phyloP scores from a whole-genome alignment of 2,329 filamentous ascomycete genomes.

The Pseudogymnoascus sp. region DNA sequence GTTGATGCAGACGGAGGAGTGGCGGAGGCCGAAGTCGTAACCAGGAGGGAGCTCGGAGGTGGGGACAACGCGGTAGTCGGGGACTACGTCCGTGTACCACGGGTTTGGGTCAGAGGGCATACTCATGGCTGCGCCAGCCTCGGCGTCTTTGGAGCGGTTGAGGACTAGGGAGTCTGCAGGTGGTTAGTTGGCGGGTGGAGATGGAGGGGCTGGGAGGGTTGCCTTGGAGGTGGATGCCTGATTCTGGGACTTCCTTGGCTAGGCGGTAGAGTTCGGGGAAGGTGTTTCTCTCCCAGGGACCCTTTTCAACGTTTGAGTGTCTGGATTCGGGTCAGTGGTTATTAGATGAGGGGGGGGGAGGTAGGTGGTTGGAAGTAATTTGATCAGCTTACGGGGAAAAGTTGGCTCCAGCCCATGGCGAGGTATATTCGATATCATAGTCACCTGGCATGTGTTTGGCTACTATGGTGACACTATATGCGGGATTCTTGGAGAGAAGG shows the following conservation, averaged over 20 bases:
- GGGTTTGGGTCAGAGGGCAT: constrained; percentile 58
- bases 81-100: constrained; percentile 65
- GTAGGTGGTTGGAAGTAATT: not conserved
- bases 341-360: not conserved
- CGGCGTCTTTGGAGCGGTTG: constrained; percentile 50
- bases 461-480: constrained; percentile 58
- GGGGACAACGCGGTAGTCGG: constrained; percentile 58
- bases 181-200: not conserved
- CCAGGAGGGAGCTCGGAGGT: constrained; percentile 51
- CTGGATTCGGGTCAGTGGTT: not conserved
- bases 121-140: constrained; percentile 47
- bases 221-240: constrained; percentile 74
- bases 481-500: constrained; percentile 46
- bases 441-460: constrained; percentile 92
- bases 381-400: constrained; percentile 53
- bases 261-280: constrained; percentile 55
- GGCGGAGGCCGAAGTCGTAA: constrained; percentile 63
- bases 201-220: not conserved
- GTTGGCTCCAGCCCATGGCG: constrained; percentile 82
- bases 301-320: constrained; percentile 16
- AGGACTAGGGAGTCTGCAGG: constrained; percentile 41
- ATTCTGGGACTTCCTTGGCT: constrained; percentile 59
- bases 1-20: constrained; percentile 87
- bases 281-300: constrained; percentile 52
- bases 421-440: constrained; percentile 84